A percentile compares a stretch with the other conserved stretches of the same genome.
Evolutionary conservation across 1,284 basidiomycete genomes (phyloP).

Genomic region (Lentinula novae-zelandiae): DNA sequence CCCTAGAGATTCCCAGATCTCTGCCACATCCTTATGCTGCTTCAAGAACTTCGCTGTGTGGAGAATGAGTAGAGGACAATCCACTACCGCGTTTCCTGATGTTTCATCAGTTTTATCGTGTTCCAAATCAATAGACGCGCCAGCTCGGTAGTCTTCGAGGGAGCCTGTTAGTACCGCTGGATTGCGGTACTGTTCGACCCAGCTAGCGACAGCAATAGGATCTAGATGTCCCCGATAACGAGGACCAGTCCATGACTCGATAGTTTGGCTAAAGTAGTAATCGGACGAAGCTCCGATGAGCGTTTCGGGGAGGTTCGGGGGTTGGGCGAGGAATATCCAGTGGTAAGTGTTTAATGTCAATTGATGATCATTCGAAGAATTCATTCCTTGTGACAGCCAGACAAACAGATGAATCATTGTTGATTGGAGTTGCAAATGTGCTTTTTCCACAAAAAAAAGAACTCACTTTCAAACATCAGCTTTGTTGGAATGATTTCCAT

Average conservation of each 20-base stretch:
- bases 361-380: slow-evolving; percentile 4
- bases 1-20: slow-evolving; percentile 8
- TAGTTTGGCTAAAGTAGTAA: slow-evolving; percentile 9
- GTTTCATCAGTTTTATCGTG: slow-evolving; percentile 12
- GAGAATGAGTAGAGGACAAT: slow-evolving; percentile 11
- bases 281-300: slow-evolving; percentile 13
- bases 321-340: slow-evolving; percentile 14
- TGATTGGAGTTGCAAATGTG: no score
- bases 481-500: slow-evolving; percentile 13
- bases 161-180: slow-evolving; percentile 11
- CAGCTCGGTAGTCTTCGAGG: slow-evolving; percentile 14
- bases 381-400: slow-evolving; percentile 6
- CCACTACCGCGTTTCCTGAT: slow-evolving; percentile 5
- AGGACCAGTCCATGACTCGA: slow-evolving; percentile 10
- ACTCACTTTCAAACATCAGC: slow-evolving; percentile 10
- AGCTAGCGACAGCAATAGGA: slow-evolving; percentile 10
- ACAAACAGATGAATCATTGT: neutral
- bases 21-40: slow-evolving; percentile 1
- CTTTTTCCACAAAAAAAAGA: no score
- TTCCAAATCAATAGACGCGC: slow-evolving; percentile 13
- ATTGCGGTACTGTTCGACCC: slow-evolving; percentile 13
- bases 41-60: neutral
- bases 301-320: slow-evolving; percentile 11
- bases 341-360: slow-evolving; percentile 7
- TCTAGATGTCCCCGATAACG: slow-evolving; percentile 10